Evolutionary conservation across 768 basidiomycete genomes (phyloP).

Genomic region (Sarcomyxa edulis): DNA sequence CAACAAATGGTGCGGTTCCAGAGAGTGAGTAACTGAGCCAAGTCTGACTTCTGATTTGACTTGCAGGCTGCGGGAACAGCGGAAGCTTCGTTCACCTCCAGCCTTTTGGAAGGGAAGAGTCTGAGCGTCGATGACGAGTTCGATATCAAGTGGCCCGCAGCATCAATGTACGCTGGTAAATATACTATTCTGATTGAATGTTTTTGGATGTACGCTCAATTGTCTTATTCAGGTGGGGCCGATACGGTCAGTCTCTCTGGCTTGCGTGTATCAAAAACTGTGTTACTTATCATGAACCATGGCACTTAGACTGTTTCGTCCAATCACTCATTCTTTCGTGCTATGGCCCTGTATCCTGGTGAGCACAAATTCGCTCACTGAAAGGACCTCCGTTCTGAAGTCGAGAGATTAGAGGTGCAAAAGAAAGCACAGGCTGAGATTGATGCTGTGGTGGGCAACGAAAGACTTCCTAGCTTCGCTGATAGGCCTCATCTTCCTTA

Average conservation of each 20-base stretch:
- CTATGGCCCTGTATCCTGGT: slow-evolving; percentile 53
- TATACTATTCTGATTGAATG: neutral
- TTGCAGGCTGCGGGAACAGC: slow-evolving; percentile 22
- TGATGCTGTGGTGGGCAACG: slow-evolving; percentile 51
- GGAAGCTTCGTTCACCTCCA: slow-evolving; percentile 28
- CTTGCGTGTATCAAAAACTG: slow-evolving; percentile 2
- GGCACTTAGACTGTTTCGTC: slow-evolving; percentile 53
- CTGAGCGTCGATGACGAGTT: slow-evolving; percentile 25
- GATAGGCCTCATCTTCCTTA: slow-evolving; percentile 58
- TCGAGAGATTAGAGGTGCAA: slow-evolving; percentile 41
- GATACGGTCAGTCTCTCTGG: too few species aligned
- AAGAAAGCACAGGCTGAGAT: slow-evolving; percentile 61
- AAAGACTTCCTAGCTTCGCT: slow-evolving; percentile 54
- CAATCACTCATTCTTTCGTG: slow-evolving; percentile 57
- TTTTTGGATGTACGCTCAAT: neutral
- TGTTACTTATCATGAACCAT: slow-evolving; percentile 3
- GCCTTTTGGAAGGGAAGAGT: slow-evolving; percentile 24
- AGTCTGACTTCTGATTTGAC: neutral
- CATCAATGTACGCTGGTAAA: slow-evolving; percentile 38
- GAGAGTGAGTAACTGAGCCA: neutral
- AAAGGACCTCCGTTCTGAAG: too few species aligned
- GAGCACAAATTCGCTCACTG: too few species aligned
- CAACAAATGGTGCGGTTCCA: slow-evolving; percentile 33
- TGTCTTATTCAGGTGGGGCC: slow-evolving; percentile 30
- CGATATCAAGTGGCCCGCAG: slow-evolving; percentile 39